Percentiles rank a stretch among this genome's conserved stretches.
Evolutionary conservation across 177 flowering plant genomes (phyloP).

Genomic region (Telopea speciosissima): DNA sequence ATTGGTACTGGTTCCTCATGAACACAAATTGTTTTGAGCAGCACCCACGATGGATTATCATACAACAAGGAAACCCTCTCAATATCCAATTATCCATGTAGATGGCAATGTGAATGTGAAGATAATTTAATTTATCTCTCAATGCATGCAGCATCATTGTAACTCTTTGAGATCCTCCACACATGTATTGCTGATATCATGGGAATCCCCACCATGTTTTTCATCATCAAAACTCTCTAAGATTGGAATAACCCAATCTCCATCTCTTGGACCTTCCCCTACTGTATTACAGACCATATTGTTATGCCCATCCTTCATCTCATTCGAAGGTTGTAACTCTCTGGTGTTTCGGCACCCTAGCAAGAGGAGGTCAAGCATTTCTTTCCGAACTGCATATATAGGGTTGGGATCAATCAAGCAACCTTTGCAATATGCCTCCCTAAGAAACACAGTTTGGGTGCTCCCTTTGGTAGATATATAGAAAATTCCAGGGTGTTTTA

Average conservation of each 20-base stretch:
- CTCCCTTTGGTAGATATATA: constrained; percentile 74
- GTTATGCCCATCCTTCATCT: constrained; percentile 15
- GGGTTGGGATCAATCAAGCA: constrained; percentile 54
- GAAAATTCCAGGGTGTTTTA: constrained; percentile 89
- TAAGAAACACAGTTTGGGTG: constrained; percentile 57
- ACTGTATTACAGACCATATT: constrained; percentile 5
- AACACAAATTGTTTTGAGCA: background rate
- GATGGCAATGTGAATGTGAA: background rate
- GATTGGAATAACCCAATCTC: constrained; percentile 54
- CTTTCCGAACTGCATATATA: constrained; percentile 49
- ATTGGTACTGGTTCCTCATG: background rate
- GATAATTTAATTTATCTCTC: background rate
- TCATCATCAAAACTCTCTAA: constrained; percentile 29
- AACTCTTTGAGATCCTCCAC: background rate
- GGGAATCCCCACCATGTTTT: background rate
- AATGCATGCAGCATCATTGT: background rate
- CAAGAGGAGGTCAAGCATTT: constrained; percentile 70
- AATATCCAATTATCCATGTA: background rate
- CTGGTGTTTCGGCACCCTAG: constrained; percentile 45
- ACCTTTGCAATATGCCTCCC: constrained; percentile 77
- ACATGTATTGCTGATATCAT: constrained; percentile 4
- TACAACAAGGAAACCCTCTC: background rate
- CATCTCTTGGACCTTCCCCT: constrained; percentile 25
- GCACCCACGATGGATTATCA: background rate
- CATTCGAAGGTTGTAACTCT: constrained; percentile 23